Evolutionary conservation across 352 stramenopile genomes (phyloP), one percentile per base, ranked within the genome.

Genomic region (Phytophthora ohioensis): DNA sequence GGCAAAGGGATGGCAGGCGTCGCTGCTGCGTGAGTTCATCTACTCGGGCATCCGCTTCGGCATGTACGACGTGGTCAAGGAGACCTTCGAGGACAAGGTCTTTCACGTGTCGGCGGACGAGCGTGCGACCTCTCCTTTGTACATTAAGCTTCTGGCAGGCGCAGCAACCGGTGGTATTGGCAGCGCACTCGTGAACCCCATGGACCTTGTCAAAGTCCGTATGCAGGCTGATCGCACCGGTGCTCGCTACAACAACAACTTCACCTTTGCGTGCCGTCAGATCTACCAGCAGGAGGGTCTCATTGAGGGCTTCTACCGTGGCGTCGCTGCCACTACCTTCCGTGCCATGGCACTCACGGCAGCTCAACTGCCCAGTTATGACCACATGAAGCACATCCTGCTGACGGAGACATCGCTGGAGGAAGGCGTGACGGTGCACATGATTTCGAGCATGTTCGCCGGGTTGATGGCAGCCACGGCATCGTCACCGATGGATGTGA

Each of bases 11-110:
- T 76, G 89, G 54, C 71, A 84, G 58, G 84, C 88, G 36, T 89
- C 85, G 38, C 62, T 93, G 36, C 59, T 90, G 11, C 78, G 88
- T 36, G 85, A 93, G 53, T 85, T 80, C 17, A 84, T 84, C 32
- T 96, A 96, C 78, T 90, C 81, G 54, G 85, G 80, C 45, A 77
- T 96, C 53, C 82, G 88, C 63, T 91, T 96, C 53, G 88, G 88
- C 5, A 69, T 91, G 32, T 96, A 94, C 68, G 87, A 93, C 57
- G 68, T 82, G 27, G 74, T 92, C 41, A 96, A 96, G 69, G 79
- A 90, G 45, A 73, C 83, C 39, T 84, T 91, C 52, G 85, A 90
- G 35, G 80, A 83, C 49, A 64, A 81, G 17, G 45, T 87, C 41
- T 83, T 87, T 47, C 73, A 76, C 48, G 79, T 73, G 49, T 74